Conservation (phyloP, 495 filamentous ascomycete species). For the Bathelium albidoporum region DNA sequence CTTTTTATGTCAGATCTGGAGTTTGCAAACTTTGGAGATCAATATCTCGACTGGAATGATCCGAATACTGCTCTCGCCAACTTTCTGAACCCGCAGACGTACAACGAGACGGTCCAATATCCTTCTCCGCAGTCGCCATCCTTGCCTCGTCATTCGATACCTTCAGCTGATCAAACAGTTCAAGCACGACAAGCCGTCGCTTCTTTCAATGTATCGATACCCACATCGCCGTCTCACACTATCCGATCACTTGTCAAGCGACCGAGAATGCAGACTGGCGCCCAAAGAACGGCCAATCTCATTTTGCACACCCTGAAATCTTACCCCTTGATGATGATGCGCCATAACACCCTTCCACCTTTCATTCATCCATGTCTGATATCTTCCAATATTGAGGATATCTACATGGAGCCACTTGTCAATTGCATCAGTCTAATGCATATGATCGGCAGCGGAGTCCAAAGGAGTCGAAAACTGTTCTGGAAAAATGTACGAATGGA, state of each 20-base stretch:
- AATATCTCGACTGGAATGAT: constrained; percentile 20
- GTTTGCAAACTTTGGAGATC: constrained; percentile 16
- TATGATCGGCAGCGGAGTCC: constrained; percentile 28
- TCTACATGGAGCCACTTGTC: constrained; percentile 32
- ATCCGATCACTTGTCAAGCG: constrained; percentile 29
- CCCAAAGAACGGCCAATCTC: constrained; percentile 31
- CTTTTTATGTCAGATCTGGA: constrained; percentile 16
- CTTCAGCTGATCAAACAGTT: constrained; percentile 10
- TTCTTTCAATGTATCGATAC: constrained; percentile 20
- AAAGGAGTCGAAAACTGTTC: constrained; percentile 37
- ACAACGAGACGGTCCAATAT: constrained; percentile 16
- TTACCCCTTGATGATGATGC: constrained; percentile 35
- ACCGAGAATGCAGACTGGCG: constrained; percentile 22
- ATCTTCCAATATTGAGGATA: constrained; percentile 18
- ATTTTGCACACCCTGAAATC: constrained; percentile 37
- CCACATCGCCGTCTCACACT: constrained; percentile 21
- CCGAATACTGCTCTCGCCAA: constrained; percentile 20
- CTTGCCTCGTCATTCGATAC: constrained; percentile 12
- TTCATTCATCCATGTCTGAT: constrained; percentile 22
- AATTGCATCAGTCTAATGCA: constrained; percentile 39
- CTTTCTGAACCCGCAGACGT: constrained; percentile 17
- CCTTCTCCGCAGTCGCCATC: constrained; percentile 16
- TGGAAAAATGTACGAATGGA: constrained; percentile 37
- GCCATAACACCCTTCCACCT: constrained; percentile 31
- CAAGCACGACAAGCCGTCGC: constrained; percentile 18